Evolutionary conservation across 768 basidiomycete genomes (phyloP), one percentile per base, ranked within the genome.

Genomic region (Rhodotorula babjevae): DNA sequence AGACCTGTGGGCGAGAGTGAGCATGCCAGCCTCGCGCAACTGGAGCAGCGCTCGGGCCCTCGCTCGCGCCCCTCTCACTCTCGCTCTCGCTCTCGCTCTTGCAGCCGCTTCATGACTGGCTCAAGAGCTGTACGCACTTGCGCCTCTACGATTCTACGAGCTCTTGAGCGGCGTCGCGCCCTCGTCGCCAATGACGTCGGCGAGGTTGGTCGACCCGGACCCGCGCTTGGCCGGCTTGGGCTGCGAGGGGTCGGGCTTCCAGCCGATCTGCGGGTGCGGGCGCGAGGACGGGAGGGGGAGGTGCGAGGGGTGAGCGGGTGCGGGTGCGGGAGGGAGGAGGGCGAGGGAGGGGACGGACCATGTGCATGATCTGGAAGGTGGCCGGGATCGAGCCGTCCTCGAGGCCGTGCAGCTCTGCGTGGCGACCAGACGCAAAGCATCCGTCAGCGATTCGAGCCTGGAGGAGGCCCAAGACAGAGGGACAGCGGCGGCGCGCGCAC

Each of bases 281-380:
- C 36, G 36, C 36, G 36, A 36, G 40, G 3, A 18, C n/a, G n/a
- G n/a, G 21, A 56, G 33, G 44, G 44, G 2, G 44, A n/a, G n/a
- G n/a, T n/a, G n/a, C n/a, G n/a, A n/a, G 44, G 19, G 36, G 18
- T 27, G 27, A 0, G 31, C 44, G 29, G 11, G 29, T 58, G 46
- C 33, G 6, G n/a, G n/a, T 7, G 19, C 3, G 33, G 11, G 42
- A 29, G 29, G 40, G n/a, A 49, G 21, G 6, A 42, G 56, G 40
- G 23, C 14, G 33, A 27, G 59, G 29, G n/a, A 23, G 31, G 47
- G 19, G 56, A 81, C 85, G 73, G 74, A 92, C 95, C 86, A 97
- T 89, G 80, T 91, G 96, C 67, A 98, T 92, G 60, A 97, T 84
- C 79, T 97, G 92, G 81, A 97, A 99, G 12, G 96, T 99, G 25